Conservation (phyloP, 805 yeast genomes). For the Wickerhamomyces silvicola region DNA sequence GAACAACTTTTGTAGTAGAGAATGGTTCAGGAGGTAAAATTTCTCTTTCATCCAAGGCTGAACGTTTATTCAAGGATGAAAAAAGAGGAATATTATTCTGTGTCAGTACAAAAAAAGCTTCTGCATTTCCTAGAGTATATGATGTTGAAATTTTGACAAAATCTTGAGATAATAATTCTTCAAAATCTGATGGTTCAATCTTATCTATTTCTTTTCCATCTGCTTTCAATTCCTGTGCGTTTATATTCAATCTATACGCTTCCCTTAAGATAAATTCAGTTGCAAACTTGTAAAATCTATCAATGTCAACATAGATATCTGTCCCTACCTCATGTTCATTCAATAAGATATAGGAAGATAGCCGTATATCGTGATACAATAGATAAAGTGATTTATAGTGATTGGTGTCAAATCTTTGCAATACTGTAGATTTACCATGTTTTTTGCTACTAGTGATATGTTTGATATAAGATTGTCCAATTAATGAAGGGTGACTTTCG, state of each 20-base stretch:
- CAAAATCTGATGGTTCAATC: constrained; percentile 24
- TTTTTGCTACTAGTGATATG: constrained; percentile 4
- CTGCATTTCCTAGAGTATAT: constrained; percentile 50
- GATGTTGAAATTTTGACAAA: constrained; percentile 52
- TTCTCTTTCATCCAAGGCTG: constrained; percentile 70
- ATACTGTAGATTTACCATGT: constrained; percentile 32
- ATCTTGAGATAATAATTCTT: constrained; percentile 43
- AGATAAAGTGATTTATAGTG: constrained; percentile 42
- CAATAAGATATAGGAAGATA: constrained; percentile 45
- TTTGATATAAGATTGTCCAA: constrained; percentile 1
- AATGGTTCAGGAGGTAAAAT: constrained; percentile 64
- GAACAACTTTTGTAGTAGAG: constrained; percentile 59
- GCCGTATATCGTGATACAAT: constrained; percentile 61
- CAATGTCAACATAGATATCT: constrained; percentile 44
- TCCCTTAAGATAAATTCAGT: constrained; percentile 62
- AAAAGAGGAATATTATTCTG: constrained; percentile 71
- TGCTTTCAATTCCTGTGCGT: constrained; percentile 10
- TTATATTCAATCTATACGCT: constrained; percentile 37
- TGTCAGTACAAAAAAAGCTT: constrained; percentile 55
- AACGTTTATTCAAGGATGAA: constrained; percentile 62
- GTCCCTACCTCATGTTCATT: constrained; percentile 43
- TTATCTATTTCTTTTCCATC: constrained; percentile 11
- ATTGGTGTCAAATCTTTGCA: constrained; percentile 30
- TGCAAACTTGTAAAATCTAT: constrained; percentile 55
- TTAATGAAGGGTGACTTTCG: constrained; percentile 12